Conservation (phyloP, 176 grass and related monocot genomes). For the Ampelocalamus luodianensis region DNA sequence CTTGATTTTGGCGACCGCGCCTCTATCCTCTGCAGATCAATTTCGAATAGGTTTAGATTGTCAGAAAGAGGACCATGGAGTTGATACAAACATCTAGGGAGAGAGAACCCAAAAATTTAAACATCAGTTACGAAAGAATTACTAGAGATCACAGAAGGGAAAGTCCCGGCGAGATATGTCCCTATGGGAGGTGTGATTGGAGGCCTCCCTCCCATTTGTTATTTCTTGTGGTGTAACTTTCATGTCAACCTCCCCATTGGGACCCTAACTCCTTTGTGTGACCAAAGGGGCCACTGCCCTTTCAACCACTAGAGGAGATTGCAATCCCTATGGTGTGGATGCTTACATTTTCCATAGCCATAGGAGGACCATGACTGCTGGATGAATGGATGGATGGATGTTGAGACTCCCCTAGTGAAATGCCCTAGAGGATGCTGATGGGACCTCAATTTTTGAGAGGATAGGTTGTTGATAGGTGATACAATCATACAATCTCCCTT, state of each 20-base stretch:
- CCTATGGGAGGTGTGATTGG: background rate
- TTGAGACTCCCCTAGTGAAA: background rate
- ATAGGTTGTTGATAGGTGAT: background rate
- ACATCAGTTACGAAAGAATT: background rate
- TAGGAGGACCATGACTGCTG: background rate
- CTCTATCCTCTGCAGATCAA: background rate
- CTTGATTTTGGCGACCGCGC: background rate
- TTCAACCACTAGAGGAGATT: slow-evolving; percentile 44
- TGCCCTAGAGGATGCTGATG: slow-evolving; percentile 37
- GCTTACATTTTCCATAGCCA: background rate
- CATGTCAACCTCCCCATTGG: slow-evolving; percentile 42
- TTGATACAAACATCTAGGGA: too few relatives aligned
- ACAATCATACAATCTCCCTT: background rate
- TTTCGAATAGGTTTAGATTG: background rate
- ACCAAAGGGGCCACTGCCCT: slow-evolving; percentile 40
- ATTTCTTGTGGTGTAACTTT: slow-evolving; percentile 43
- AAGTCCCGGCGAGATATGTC: background rate
- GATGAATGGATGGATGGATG: background rate
- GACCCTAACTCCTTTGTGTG: slow-evolving; percentile 28
- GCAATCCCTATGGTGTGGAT: slow-evolving; percentile 37
- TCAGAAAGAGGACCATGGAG: background rate
- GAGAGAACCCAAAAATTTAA: background rate
- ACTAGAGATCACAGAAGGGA: background rate
- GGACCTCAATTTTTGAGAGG: slow-evolving; percentile 11
- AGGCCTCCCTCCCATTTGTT: slow-evolving; percentile 5